Evolutionary conservation across 23 red algal species (phyloP), one percentile per base, ranked within the genome.

Genomic region (Chondrus crispus): DNA sequence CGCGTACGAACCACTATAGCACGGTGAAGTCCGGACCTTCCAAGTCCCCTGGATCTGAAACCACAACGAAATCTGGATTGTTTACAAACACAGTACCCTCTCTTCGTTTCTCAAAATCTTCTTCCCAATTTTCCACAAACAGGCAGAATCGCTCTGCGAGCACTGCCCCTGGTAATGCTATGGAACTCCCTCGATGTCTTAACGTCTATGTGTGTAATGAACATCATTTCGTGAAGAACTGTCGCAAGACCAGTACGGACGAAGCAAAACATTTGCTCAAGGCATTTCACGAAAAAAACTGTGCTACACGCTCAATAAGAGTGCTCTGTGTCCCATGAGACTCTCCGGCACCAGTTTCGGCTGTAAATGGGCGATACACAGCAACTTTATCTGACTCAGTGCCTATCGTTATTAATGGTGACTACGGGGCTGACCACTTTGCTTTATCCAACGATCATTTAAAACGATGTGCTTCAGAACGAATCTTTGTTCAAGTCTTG

Each of bases 381-480:
- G 71, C 37, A 24, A 76, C 12, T 39, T 38, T 76, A 47, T 24
- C 71, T 39, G 71, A 76, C 0, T 45, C 20, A 39, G 2, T 76
- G 26, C 26, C 26, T 38, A 38, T 76, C 38, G 20, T 41, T 38
- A 38, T 76, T 20, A 45, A 47, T 38, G 2, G 71, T 36, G 71
- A 76, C 71, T 76, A 76, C 20, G 71, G 71, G 33, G 71, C 71
- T 76, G 71, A 76, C 43, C 71, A 52, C 43, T 26, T 38, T 47
- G 71, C 37, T 38, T 22, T 76, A 26, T 36, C 29, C 71, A 24
- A 24, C 37, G 29, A 76, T 38, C 71, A 76, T 38, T 20, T 76
- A 38, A 38, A 41, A 39, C 71, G 22, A 38, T 47, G 35, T 45
- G 1, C 71, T 47, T 1, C 26, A 39, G 38, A 41, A 38, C n/a